Base-by-base conservation (phyloP, 108 stramenopile species). In the Ochromonas danica region DNA sequence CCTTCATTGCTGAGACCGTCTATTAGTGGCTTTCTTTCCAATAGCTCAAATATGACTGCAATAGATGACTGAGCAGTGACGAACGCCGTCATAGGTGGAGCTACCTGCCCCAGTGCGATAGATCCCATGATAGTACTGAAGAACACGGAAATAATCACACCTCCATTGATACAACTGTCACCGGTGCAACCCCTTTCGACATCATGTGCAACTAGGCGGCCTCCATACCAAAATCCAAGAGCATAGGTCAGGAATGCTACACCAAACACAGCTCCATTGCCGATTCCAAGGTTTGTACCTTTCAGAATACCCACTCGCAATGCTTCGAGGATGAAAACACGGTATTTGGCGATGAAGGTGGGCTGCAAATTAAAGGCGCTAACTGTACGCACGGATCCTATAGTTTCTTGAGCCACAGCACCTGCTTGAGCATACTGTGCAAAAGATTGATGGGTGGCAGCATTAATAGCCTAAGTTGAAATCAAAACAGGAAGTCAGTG, bases 21-120 rank as follows among this genome's bases (percentile, higher is more conserved):
- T 35, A 75, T 75, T 10, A 75, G 40, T 22, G 91, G 92, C 72
- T 88, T 72, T 3, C 90, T 62, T 61, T 90, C 80, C 83, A 91
- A 86, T 14, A 91, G 42, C 71, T 89, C 90, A 75, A 93, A 90
- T 2, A 93, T 75, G 14, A 28, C 41, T 60, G 14, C 72, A 10
- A 33, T 33, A 31, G 72, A 6, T 35, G 72, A 6, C 10, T 36
- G 14, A 41, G 72, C 72, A 27, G 72, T 10, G 51, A 36, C 28
- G 31, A 75, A 75, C 22, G 72, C 36, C 10, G 43, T 42, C 41
- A 75, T 6, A 14, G 72, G 72, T 10, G 72, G 72, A 25, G 72
- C 72, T 6, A 75, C 72, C 72, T 82, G 33, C 25, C 81, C 78
- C 1, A 82, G 41, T 67, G 78, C 80, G 78, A 85, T 81, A 31